Percentiles rank a stretch among this genome's conserved stretches.
phyloP scores from a whole-genome alignment of 805 yeast species.

The Candida vartiovaarae region DNA sequence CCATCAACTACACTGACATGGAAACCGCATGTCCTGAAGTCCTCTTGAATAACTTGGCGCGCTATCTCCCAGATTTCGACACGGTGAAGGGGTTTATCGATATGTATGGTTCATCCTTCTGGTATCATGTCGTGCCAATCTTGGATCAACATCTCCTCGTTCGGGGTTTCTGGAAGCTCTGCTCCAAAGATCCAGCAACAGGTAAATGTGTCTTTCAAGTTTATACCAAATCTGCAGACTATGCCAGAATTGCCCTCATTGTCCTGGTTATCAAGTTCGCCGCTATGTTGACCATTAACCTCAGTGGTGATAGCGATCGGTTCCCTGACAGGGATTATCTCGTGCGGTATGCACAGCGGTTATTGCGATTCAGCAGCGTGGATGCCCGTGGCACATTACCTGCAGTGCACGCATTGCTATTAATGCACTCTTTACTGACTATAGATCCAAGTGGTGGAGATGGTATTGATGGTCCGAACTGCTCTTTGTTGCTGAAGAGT shows the following conservation, averaged over 20 bases:
- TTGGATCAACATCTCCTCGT: constrained; percentile 10
- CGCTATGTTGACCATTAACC: constrained; percentile 5
- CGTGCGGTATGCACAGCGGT: constrained; percentile 8
- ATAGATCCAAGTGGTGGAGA: constrained; percentile 17
- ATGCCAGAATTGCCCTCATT: constrained; percentile 17
- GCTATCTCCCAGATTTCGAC: constrained; percentile 17
- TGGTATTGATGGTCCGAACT: constrained; percentile 19
- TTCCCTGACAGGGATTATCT: constrained; percentile 14
- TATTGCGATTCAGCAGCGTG: constrained; percentile 11
- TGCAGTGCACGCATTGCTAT: constrained; percentile 16
- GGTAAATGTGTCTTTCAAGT: constrained; percentile 7
- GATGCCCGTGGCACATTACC: constrained; percentile 13
- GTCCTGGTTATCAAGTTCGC: constrained; percentile 9
- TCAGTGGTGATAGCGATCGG: neutral
- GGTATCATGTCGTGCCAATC: constrained; percentile 11
- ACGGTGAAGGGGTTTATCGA: constrained; percentile 9
- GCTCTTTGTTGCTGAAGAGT: constrained; percentile 7
- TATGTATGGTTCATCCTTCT: constrained; percentile 13
- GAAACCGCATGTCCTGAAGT: constrained; percentile 6
- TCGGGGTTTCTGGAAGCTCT: constrained; percentile 14
- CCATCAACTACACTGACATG: constrained; percentile 5
- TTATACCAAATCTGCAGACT: constrained; percentile 11
- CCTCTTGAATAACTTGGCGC: constrained; percentile 10
- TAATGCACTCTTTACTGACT: constrained; percentile 7
- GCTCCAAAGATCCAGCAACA: constrained; percentile 3